Base-by-base conservation (phyloP, 1,139 yeast species). In the Taiozyma sp. region DNA sequence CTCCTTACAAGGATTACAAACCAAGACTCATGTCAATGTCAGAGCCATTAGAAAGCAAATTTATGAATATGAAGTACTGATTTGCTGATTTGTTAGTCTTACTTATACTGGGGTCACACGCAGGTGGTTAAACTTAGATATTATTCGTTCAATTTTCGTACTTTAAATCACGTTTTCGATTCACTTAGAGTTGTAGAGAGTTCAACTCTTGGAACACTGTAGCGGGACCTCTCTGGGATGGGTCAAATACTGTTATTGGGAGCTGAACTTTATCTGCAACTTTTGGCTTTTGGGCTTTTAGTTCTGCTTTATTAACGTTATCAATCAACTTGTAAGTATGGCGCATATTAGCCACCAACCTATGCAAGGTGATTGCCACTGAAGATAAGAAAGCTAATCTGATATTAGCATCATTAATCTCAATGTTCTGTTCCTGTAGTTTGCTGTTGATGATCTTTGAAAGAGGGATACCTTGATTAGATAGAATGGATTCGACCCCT, bases 401-500 rank as follows among this genome's bases (percentile, higher is more conserved):
- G 9, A 29, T 19, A n/a, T 30, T 8, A 0, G 7, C 4, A 14
- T 48, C 51, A n/a, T 28, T 14, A 11, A 28, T 5, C 22, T 28
- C 30, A 16, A 19, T 43, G 14, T 16, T 30, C 21, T 22, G 8
- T 10, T 24, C 24, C 29, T 26, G 19, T 11, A 10, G 30, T 19
- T n/a, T 19, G 21, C 28, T 32, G 14, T 40, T 43, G 19, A 49
- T 40, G 16, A 43, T 32, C 13, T 45, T 45, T 2, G 42, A 8
- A 14, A 51, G 28, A 21, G 45, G 32, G 6, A 49, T 21, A 16
- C 47, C 47, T 40, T 52, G 53, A 22, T 47, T 46, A 5, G 45
- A 34, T 37, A 46, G 29, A 22, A 52, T 50, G 6, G 42, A 14
- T 46, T 56, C 54, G 42, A 54, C 30, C 10, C 53, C 56, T 21